These are phyloP conservation scores for Phytophthora parvispora DNA, from an alignment of 352 stramenopile genomes.

Conservation along the genomic window DNA sequence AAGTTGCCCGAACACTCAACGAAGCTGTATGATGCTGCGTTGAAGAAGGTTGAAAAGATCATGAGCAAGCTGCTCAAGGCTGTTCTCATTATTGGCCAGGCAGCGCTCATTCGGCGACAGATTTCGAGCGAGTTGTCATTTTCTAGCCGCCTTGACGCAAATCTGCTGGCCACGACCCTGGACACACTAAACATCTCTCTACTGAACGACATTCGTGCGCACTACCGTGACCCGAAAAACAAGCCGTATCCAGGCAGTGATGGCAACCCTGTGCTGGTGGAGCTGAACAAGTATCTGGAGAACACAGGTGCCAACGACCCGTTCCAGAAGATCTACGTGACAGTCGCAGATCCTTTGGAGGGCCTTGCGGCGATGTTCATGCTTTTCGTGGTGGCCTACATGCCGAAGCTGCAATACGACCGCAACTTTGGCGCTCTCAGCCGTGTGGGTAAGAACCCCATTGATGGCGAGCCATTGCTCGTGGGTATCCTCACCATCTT, in stretches of 20 bases:
- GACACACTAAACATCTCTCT: constrained; percentile 93
- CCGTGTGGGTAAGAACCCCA: constrained; percentile 91
- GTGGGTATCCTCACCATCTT: constrained; percentile 94
- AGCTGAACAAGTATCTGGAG: constrained; percentile 94
- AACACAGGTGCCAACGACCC: constrained; percentile 94
- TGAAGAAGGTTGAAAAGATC: constrained; percentile 96
- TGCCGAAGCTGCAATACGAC: constrained; percentile 95
- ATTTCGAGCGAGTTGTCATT: constrained; percentile 95
- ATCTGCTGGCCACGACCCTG: constrained; percentile 91
- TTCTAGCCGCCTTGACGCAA: constrained; percentile 91
- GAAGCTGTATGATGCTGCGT: constrained; percentile 87
- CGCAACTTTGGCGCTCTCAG: constrained; percentile 92
- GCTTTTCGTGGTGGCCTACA: constrained; percentile 94
- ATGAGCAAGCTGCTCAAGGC: constrained; percentile 95
- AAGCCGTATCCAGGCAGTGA: constrained; percentile 85
- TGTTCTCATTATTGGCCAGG: constrained; percentile 94
- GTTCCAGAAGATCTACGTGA: constrained; percentile 96
- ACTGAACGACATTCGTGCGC: constrained; percentile 89
- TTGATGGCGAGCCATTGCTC: constrained; percentile 94
- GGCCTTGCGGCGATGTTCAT: constrained; percentile 93
- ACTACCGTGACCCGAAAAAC: constrained; percentile 87
- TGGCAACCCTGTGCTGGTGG: constrained; percentile 87
- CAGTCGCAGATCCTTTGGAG: constrained; percentile 91
- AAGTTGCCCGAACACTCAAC: constrained; percentile 90
- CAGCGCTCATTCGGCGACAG: constrained; percentile 93